phyloP scores from a whole-genome alignment of 1,139 yeast genomes.

The Meyerozyma elateridarum region DNA sequence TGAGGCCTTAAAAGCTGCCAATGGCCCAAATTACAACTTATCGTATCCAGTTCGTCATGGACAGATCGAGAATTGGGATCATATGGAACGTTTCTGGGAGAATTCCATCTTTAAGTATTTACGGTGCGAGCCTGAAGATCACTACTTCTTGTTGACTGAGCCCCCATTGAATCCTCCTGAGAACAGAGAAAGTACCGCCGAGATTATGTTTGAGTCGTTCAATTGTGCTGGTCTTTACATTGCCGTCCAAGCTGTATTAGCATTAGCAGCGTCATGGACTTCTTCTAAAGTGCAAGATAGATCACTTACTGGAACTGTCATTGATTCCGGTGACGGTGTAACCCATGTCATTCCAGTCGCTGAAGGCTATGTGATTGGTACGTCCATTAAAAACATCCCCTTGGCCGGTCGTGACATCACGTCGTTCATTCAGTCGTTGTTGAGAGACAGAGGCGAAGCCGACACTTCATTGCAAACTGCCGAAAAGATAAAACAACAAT shows the following conservation, averaged over 20 bases:
- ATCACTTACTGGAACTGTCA: slow-evolving; percentile 95
- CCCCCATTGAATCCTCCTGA: slow-evolving; percentile 99
- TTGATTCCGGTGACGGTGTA: slow-evolving; percentile 96
- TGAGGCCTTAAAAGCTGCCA: slow-evolving; percentile 86
- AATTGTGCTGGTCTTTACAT: slow-evolving; percentile 97
- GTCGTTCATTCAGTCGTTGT: slow-evolving; percentile 81
- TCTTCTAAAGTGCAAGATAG: slow-evolving; percentile 92
- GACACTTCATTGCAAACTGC: slow-evolving; percentile 95
- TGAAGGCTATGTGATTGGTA: slow-evolving; percentile 97
- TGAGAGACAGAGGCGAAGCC: slow-evolving; percentile 94
- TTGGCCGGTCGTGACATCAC: slow-evolving; percentile 98
- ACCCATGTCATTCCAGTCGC: slow-evolving; percentile 99
- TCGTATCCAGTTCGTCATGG: slow-evolving; percentile 96
- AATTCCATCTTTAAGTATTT: slow-evolving; percentile 91
- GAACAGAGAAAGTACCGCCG: slow-evolving; percentile 97
- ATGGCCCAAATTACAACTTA: slow-evolving; percentile 84
- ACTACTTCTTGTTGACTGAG: slow-evolving; percentile 88
- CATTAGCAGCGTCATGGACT: slow-evolving; percentile 99
- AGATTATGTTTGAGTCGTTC: slow-evolving; percentile 96
- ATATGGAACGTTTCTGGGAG: slow-evolving; percentile 99
- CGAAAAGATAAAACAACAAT: slow-evolving; percentile 92
- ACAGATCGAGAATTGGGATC: slow-evolving; percentile 98
- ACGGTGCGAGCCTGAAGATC: slow-evolving; percentile 98
- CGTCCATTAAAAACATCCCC: slow-evolving; percentile 95
- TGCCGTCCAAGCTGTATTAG: slow-evolving; percentile 98